Evolutionary conservation across 2,329 filamentous ascomycete genomes (phyloP).

Genomic region (Fusarium verticillioides): DNA sequence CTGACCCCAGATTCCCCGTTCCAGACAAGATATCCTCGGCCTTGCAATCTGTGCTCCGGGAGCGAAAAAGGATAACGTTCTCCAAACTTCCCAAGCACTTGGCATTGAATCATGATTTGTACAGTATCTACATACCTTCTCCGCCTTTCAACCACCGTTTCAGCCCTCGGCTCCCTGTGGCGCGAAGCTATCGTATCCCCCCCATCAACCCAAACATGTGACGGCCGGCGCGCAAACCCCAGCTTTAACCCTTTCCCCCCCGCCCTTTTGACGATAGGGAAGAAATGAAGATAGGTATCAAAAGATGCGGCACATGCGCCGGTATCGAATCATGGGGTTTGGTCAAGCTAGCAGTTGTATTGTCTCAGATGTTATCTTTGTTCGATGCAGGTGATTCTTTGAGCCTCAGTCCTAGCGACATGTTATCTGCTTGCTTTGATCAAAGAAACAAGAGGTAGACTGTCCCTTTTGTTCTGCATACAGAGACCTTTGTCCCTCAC

Average conservation of each 20-base stretch:
- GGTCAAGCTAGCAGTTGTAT: conserved; percentile 8
- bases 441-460: not conserved
- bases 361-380: conserved; percentile 28
- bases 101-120: not conserved
- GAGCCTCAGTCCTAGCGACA: conserved; percentile 10
- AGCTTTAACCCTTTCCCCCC: not conserved
- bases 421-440: not conserved
- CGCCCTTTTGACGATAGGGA: not conserved
- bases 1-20: conserved; percentile 32
- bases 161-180: conserved; percentile 20
- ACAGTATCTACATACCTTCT: not conserved
- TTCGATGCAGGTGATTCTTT: conserved; percentile 28
- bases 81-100: not conserved
- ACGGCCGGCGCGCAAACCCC: not conserved
- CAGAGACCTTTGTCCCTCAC: not conserved
- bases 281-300: not conserved
- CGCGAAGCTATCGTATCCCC: conserved; percentile 6
- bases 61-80: not conserved
- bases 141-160: not conserved
- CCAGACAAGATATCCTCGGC: conserved; percentile 24
- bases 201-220: not conserved
- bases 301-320: conserved; percentile 29
- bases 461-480: not conserved
- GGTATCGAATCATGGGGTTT: conserved; percentile 35
- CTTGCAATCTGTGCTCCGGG: conserved; percentile 8